Evolutionary conservation across 257 asterid species (phyloP).

Genomic region (Solanum dulcamara): DNA sequence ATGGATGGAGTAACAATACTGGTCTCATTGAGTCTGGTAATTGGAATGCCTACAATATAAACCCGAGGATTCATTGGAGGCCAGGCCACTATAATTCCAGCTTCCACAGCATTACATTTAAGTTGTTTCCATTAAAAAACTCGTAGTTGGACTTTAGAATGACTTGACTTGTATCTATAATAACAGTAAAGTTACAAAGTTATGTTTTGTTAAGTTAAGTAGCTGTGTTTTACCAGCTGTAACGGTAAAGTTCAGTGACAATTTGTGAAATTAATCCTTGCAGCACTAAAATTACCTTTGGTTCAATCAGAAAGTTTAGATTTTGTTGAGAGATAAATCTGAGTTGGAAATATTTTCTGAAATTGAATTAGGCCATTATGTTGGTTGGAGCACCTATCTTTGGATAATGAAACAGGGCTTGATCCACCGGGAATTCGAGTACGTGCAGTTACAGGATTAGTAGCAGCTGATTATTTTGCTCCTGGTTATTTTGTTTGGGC

Average conservation of each 20-base stretch:
- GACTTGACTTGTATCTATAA: too few species aligned
- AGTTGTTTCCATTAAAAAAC: background rate
- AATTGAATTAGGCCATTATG: slow-evolving; percentile 65
- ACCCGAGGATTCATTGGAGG: background rate
- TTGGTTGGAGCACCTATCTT: slow-evolving; percentile 85
- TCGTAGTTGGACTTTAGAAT: background rate
- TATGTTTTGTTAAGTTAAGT: background rate
- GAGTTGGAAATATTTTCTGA: background rate
- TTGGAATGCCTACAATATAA: background rate
- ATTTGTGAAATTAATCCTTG: background rate
- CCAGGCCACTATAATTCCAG: background rate
- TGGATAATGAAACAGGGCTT: slow-evolving; percentile 91
- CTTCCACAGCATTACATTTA: background rate
- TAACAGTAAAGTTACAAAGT: background rate
- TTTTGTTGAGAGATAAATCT: background rate
- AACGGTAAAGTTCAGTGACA: background rate
- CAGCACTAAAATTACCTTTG: background rate
- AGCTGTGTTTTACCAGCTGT: background rate
- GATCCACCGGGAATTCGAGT: slow-evolving; percentile 92
- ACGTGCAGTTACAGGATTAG: slow-evolving; percentile 72
- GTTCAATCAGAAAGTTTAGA: background rate
- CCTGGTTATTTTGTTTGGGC: slow-evolving; percentile 97
- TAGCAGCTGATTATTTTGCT: slow-evolving; percentile 85
- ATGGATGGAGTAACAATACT: background rate
- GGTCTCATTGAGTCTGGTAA: background rate